Evolutionary conservation across 2,329 filamentous ascomycete genomes (phyloP), one percentile per base, ranked within the genome.

Genomic region (Thielaviopsis musarum): DNA sequence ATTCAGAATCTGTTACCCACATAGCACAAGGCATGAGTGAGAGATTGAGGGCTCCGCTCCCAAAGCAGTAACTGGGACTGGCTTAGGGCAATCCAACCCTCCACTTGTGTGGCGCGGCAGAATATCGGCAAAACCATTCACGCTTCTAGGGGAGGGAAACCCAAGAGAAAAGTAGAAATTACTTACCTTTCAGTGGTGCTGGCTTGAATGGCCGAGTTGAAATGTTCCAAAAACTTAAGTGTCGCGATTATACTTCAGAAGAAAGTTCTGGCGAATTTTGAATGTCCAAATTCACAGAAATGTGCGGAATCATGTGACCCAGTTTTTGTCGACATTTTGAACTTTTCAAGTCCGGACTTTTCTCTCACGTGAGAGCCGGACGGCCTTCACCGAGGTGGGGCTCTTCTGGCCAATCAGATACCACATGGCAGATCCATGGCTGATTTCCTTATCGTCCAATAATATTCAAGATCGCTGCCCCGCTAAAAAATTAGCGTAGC

Each of bases 401-500:
- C 57, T 15, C 1, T 2, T 30, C 5, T 34, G 41, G 41, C 60
- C 57, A 62, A 62, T 62, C 48, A 62, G 2, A 55, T 28, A 1
- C 26, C n/a, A 51, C 24, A 45, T 21, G 54, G 57, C 21, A 21
- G 52, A 62, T 62, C 54, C 55, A 57, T 57, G 60, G 57, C 38
- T 56, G 57, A 62, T 54, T 52, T 49, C 41, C 60, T 59, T 62
- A 62, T 62, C 60, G 60, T 62, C 60, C 60, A 62, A 62, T 62
- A 10, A 59, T n/a, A 59, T 59, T 38, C 45, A 54, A 62, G 34
- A 61, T 57, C 38, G 55, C 19, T 57, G 61, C 61, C 61, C 61
- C 62, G 57, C 61, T 60, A 62, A 60, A 62, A 63, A 62, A 58
- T 54, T 62, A 56, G 60, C 54, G 38, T 59, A 62, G 60, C 60